Evolutionary conservation across 2,329 filamentous ascomycete species (phyloP).

Genomic region (Cryphonectria naterciae): DNA sequence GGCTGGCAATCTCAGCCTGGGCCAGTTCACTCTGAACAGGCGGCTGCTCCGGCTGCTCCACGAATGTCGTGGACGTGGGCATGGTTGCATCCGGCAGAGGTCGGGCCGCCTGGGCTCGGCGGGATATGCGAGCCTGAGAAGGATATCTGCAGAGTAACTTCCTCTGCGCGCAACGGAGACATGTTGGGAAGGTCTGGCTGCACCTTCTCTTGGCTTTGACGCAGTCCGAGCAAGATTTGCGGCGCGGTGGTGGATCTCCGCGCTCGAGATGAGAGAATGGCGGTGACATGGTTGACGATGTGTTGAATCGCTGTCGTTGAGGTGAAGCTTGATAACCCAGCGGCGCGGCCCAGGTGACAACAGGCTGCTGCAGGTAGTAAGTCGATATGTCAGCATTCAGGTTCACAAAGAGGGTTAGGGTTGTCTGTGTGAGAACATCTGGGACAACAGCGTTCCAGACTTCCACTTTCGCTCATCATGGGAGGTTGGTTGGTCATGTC

Average conservation of each 20-base stretch:
- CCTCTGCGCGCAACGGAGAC: conserved; percentile 55
- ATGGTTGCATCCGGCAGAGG: neutral
- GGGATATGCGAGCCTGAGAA: conserved; percentile 33
- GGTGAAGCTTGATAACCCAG: conserved; percentile 8
- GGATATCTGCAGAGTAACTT: conserved; percentile 53
- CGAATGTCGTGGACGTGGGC: neutral
- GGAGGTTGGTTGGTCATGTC: neutral
- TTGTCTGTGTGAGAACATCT: neutral
- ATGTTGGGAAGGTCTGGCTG: conserved; percentile 55
- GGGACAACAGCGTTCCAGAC: neutral
- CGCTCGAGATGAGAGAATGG: conserved; percentile 40
- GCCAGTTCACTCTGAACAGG: neutral
- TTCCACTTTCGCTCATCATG: neutral
- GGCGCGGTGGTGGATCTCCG: conserved; percentile 50
- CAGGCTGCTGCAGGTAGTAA: neutral
- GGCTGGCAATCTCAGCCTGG: neutral
- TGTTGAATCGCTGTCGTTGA: neutral
- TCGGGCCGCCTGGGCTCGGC: neutral
- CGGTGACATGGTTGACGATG: conserved; percentile 26
- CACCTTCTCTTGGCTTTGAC: conserved; percentile 62
- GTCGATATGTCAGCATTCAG: neutral
- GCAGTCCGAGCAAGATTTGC: conserved; percentile 62
- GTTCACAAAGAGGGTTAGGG: neutral
- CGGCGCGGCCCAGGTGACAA: neutral
- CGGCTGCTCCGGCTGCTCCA: neutral